Base-by-base conservation (phyloP, 148 eudicot species). In the Polygonum maritimum region DNA sequence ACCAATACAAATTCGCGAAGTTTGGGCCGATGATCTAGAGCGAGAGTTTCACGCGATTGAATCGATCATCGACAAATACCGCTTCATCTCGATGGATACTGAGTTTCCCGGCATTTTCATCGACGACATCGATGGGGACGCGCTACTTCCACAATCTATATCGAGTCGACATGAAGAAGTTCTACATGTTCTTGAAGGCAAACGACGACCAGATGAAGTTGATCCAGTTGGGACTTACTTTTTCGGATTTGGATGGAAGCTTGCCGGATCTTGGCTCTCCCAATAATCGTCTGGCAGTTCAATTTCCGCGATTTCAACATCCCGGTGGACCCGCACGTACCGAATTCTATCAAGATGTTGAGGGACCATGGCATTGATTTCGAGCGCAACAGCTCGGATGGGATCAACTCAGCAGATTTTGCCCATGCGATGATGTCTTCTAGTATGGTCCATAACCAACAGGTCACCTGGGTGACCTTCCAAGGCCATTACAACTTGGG, bases 91-190 rank as follows among this genome's bases (percentile, higher is more conserved):
- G 10, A 85, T 91, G 90, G 96, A 91, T 73, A 91, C 93, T 7
- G 96, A 91, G 76, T 91, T 89, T 57, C 93, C 93, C 9, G 97
- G 92, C 36, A 86, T 84, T 2, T 69, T 88, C 18, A 69, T 81
- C 82, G 62, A 0, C 80, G 84, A 75, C 16, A 54, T 57, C 35
- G 18, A 39, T 16, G 26, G 36, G 1, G 54, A 22, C n/a, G 7
- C 73, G 73, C 18, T 40, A 39, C 55, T 31, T 36, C 19, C 5
- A 39, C 40, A 9, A 6, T 18, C 73, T 41, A 14, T 40, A 74
- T 3, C 31, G 31, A 26, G 31, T 26, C 0, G 31, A 26, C 1
- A 83, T 91, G 16, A 74, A 81, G 13, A 84, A 86, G 35, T 83
- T 81, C 48, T 91, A 91, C 79, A 45, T 47, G 15, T 13, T 87